Evolutionary conservation across 2,329 filamentous ascomycete species (phyloP), one percentile per base, ranked within the genome.

Genomic region (Xylariaceae sp.): DNA sequence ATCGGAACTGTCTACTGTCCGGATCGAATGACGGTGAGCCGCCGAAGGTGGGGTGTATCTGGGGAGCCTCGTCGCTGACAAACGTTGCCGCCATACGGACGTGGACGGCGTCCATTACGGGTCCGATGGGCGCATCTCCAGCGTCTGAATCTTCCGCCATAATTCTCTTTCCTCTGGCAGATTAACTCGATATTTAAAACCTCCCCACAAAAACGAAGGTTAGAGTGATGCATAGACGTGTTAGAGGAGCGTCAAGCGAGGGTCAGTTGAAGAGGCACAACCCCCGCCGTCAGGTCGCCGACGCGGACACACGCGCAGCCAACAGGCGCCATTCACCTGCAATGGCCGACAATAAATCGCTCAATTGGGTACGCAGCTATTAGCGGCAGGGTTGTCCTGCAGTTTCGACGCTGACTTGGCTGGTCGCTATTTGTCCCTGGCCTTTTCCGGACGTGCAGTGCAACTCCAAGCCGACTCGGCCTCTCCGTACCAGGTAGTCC

Each of bases 41-140:
- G 17, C 41, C 28, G 28, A 45, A 45, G n/a, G 28, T 33, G 41
- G 41, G 41, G 26, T 45, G 41, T 8, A 45, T 21, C 26, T 45
- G 31, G 12, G 28, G 41, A 33, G 41, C 41, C 41, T 45, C 41
- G 14, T 45, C 41, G 7, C 26, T 45, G 16, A 45, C 41, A 23
- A 45, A 45, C 16, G 26, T 45, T 21, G 41, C 41, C 28, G 41
- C 41, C 17, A 31, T 29, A 33, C 28, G 41, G n/a, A 45, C 26
- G n/a, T 45, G n/a, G 16, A 23, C 26, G 5, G 28, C 41, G 21
- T 45, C 28, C 11, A 33, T 19, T 19, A 9, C 11, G 12, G 41
- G 16, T 33, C 16, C 17, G 41, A 33, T 31, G n/a, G 16, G 9
- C 17, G 24, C 26, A 33, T 33, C 28, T 12, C 26, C 17, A n/a